Evolutionary conservation across 2,329 filamentous ascomycete genomes (phyloP), one percentile per base, ranked within the genome.

Genomic region (Camillea tinctor): DNA sequence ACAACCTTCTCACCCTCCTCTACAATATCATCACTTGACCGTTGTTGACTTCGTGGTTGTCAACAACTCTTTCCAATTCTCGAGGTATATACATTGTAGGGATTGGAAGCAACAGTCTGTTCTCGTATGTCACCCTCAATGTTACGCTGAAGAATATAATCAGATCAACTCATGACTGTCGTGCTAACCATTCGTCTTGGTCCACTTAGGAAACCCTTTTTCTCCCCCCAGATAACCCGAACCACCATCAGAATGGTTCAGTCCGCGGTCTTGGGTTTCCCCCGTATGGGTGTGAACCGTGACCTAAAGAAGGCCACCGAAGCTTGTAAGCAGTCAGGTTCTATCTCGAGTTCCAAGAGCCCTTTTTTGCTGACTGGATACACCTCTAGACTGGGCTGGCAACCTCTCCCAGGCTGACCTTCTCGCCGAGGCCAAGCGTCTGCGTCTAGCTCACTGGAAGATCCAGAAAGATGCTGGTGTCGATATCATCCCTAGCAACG

Each of bases 301-400:
- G 95, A 99, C 86, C 88, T 99, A 79, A 99, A 99, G 90, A 99
- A 99, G 89, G 95, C 95, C 76, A 99, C 93, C 70, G 95, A 99
- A 82, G 92, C 94, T 79, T 99, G 82, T 84, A 69, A 75, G 82
- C 81, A 56, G 44, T 22, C 58, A 17, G 49, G 44, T 26, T 6
- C 21, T 53, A 24, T 23, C 52, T 22, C 55, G 56, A 50, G 53
- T 36, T 54, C 52, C 51, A 55, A 51, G 55, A 56, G 36, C 55
- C 2, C 58, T 61, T 23, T 66, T 52, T 56, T 57, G 49, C 61
- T 67, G 52, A 68, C 67, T 53, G 55, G 2, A n/a, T 36, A 19
- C 5, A 22, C 48, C 30, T n/a, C 24, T 51, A 77, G 82, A 87
- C 81, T 99, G 95, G 95, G 90, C 83, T 74, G 94, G 90, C 79